Conservation (phyloP, 164 flowering plant species). For the grape (Vitis vinifera) region ASM3070453v1 NC_081822.1:7272501-7273000, state of each 20-base stretch:
- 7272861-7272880: slow-evolving; percentile 61
- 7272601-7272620: slow-evolving; percentile 60
- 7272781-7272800: slow-evolving; percentile 62
- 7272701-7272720: slow-evolving; percentile 67
- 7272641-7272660: slow-evolving; percentile 69
- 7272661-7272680: slow-evolving; percentile 55
- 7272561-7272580: slow-evolving; percentile 56
- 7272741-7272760: slow-evolving; percentile 55
- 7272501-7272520: slow-evolving; percentile 67
- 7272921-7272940: slow-evolving; percentile 82
- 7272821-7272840: slow-evolving; percentile 74
- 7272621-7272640: slow-evolving; percentile 53
- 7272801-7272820: slow-evolving; percentile 82
- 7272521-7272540: slow-evolving; percentile 80
- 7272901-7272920: slow-evolving; percentile 82
- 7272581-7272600: slow-evolving; percentile 64
- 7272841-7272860: slow-evolving; percentile 53
- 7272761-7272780: slow-evolving; percentile 71
- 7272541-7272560: slow-evolving; percentile 75
- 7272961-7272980: slow-evolving; percentile 54
- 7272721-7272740: slow-evolving; percentile 49
- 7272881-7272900: slow-evolving; percentile 70
- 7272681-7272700: slow-evolving; percentile 70
- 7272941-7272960: slow-evolving; percentile 81
- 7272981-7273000: slow-evolving; percentile 65